Evolutionary conservation across 2,329 filamentous ascomycete genomes (phyloP).

Genomic region (Fusarium chuoi): DNA sequence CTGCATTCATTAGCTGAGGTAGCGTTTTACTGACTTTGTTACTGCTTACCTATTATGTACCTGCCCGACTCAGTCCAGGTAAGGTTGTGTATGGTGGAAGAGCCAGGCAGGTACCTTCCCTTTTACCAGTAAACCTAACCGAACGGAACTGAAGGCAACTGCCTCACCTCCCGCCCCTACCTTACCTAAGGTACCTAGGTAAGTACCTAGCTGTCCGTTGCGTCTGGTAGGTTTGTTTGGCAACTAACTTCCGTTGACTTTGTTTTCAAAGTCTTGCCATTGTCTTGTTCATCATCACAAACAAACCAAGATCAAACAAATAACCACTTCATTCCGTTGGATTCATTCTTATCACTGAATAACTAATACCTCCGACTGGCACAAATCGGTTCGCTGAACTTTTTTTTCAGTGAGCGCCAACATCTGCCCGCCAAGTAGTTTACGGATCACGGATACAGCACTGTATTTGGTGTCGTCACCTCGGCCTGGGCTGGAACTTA

Average conservation of each 20-base stretch:
- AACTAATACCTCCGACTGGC: neutral
- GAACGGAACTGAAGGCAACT: conserved; percentile 7
- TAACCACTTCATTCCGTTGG: neutral
- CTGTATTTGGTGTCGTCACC: conserved; percentile 22
- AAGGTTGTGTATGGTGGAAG: neutral
- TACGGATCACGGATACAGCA: conserved; percentile 4
- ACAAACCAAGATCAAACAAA: neutral
- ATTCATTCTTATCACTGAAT: neutral
- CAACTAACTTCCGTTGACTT: neutral
- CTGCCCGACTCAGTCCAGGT: conserved; percentile 17
- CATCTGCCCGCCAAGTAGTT: conserved; percentile 17
- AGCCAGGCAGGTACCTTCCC: conserved; percentile 1
- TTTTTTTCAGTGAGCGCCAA: neutral
- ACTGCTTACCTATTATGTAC: conserved; percentile 22
- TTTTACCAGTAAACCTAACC: conserved; percentile 2
- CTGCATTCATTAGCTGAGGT: neutral
- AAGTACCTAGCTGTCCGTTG: neutral
- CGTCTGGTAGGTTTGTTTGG: neutral
- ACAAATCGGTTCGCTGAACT: neutral
- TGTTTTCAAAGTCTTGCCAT: neutral
- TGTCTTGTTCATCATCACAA: neutral
- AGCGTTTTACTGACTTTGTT: neutral
- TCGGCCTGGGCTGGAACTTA: conserved; percentile 17
- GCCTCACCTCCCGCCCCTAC: neutral
- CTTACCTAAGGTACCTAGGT: neutral